Conservation (phyloP, 805 yeast genomes). For the Spathaspora hagerdaliae region DNA sequence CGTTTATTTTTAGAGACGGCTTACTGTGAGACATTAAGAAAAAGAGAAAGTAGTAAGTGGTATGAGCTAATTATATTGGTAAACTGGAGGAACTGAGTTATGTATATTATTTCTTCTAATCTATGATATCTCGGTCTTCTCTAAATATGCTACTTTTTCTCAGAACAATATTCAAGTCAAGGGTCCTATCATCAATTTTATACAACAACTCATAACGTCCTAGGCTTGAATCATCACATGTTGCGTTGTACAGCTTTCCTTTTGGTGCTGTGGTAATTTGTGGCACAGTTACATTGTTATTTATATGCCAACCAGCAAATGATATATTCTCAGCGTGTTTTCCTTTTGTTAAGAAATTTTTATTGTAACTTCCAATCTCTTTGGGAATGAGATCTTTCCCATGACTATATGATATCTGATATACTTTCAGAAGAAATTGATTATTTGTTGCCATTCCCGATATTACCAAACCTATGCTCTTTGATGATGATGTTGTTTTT, state of each 20-base stretch:
- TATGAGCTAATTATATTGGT: no score
- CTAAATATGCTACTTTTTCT: conserved; percentile 7
- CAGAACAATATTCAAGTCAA: conserved; percentile 14
- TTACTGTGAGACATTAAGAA: no score
- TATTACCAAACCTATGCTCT: conserved; percentile 15
- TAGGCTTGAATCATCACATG: conserved; percentile 9
- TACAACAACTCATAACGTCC: conserved; percentile 13
- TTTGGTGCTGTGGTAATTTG: not conserved
- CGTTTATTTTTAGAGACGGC: no score
- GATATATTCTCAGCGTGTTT: not conserved
- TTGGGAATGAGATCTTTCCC: conserved; percentile 5
- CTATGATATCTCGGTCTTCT: not conserved
- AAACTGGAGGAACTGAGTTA: not conserved
- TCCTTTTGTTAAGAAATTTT: conserved; percentile 6
- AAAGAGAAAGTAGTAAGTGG: no score
- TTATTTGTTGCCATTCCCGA: conserved; percentile 5
- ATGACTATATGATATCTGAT: conserved; percentile 9
- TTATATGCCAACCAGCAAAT: conserved; percentile 5
- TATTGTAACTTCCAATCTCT: conserved; percentile 16
- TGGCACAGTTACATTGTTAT: not conserved
- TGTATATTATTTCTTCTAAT: not conserved
- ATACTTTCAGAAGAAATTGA: conserved; percentile 10
- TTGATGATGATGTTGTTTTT: conserved; percentile 3
- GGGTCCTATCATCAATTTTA: conserved; percentile 11
- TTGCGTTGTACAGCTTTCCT: not conserved